Evolutionary conservation across 345 rosid genomes (phyloP).

Genomic region (Lepidium aucheri): DNA sequence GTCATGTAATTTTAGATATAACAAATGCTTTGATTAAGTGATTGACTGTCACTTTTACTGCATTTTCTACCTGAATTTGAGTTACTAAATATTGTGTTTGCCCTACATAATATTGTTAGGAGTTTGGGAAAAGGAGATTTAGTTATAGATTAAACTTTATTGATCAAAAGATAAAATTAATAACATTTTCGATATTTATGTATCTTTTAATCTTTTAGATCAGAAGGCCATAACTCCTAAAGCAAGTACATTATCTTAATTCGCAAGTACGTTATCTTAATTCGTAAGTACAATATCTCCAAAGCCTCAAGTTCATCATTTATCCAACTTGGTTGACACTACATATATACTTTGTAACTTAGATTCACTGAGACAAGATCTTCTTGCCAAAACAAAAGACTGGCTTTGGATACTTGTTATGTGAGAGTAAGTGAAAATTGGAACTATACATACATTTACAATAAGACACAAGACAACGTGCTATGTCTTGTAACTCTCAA

Average conservation of each 20-base stretch:
- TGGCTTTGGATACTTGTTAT: conserved; percentile 24
- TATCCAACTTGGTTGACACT: no score
- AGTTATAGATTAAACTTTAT: no score
- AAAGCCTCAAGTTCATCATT: background rate
- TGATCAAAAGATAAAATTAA: no score
- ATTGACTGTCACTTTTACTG: no score
- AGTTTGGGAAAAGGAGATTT: no score
- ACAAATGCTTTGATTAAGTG: no score
- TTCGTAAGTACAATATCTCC: background rate
- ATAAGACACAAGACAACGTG: conserved; percentile 28
- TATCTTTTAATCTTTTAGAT: no score
- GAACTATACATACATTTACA: conserved; percentile 9
- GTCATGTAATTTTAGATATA: no score
- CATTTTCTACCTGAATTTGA: no score
- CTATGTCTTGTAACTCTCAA: conserved; percentile 32
- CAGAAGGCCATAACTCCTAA: background rate
- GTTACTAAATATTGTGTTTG: no score
- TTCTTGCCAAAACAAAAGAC: background rate
- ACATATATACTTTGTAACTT: background rate
- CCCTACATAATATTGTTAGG: no score
- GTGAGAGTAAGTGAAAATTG: conserved; percentile 15
- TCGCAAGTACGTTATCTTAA: background rate
- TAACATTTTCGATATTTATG: no score
- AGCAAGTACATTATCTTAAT: background rate
- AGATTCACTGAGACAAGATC: background rate